Conservation (phyloP, 2,329 filamentous ascomycete species). For the Colletotrichum lentis region DNA sequence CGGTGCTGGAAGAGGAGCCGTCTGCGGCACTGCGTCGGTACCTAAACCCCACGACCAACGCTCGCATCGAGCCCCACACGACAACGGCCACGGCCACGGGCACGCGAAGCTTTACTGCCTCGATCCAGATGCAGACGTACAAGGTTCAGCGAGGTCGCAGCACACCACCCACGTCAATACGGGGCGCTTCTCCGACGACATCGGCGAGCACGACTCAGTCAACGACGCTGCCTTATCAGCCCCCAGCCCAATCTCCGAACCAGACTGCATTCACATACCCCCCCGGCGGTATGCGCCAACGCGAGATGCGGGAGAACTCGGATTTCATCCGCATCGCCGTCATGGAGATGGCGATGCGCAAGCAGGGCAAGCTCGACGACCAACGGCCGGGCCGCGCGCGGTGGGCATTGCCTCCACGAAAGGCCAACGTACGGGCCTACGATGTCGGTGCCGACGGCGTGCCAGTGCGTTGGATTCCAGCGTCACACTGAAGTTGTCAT, state of each 20-base stretch:
- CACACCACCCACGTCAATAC: conserved; percentile 45
- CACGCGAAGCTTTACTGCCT: conserved; percentile 64
- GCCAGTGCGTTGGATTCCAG: conserved; percentile 65
- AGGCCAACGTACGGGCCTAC: conserved; percentile 61
- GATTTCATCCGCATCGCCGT: conserved; percentile 76
- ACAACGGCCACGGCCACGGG: conserved; percentile 41
- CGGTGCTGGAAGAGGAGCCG: conserved; percentile 68
- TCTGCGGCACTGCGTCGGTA: conserved; percentile 73
- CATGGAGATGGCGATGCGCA: conserved; percentile 77
- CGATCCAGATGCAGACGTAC: conserved; percentile 78
- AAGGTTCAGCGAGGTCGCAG: conserved; percentile 62
- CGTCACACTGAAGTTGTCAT: conserved; percentile 38
- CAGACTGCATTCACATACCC: conserved; percentile 49
- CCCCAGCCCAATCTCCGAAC: conserved; percentile 46
- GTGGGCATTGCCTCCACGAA: conserved; percentile 73
- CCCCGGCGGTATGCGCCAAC: conserved; percentile 63
- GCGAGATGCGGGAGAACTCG: conserved; percentile 74
- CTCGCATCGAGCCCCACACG: conserved; percentile 54
- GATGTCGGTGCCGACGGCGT: conserved; percentile 66
- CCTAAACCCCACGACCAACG: conserved; percentile 68
- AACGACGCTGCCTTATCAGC: conserved; percentile 39
- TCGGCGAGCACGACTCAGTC: conserved; percentile 46
- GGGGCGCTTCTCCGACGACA: conserved; percentile 46
- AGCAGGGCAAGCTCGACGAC: conserved; percentile 71
- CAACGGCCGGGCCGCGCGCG: conserved; percentile 72